These are phyloP conservation scores for Arbutus unedo DNA, from an alignment of 148 eudicot species.

Conservation along the genomic window DNA sequence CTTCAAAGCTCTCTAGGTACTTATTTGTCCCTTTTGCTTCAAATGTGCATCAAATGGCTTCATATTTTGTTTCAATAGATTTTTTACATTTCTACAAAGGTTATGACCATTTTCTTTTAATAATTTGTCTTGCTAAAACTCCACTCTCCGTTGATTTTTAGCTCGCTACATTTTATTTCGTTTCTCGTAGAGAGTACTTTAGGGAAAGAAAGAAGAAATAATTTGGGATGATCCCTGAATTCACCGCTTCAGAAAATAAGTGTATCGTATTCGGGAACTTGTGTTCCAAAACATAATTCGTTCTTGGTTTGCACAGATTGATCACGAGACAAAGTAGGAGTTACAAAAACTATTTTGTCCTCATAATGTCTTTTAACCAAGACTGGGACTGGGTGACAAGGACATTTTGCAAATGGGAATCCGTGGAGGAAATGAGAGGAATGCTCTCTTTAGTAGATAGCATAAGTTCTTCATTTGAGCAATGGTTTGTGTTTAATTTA, in stretches of 20 bases:
- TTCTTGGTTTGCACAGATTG: not conserved
- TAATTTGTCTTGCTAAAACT: not conserved
- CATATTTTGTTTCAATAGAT: not conserved
- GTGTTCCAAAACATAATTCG: not conserved
- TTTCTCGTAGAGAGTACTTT: not conserved
- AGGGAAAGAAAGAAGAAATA: not conserved
- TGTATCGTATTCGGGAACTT: not conserved
- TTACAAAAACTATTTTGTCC: not conserved
- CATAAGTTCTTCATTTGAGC: not conserved
- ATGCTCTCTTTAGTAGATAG: not conserved
- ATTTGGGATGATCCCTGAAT: too few relatives aligned
- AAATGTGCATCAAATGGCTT: not conserved
- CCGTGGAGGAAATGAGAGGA: not conserved
- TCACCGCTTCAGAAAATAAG: not conserved
- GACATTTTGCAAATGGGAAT: not conserved
- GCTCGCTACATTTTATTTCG: not conserved
- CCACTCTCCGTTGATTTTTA: not conserved
- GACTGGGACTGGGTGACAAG: not conserved
- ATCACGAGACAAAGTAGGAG: not conserved
- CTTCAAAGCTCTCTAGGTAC: conserved; percentile 40
- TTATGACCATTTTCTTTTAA: not conserved
- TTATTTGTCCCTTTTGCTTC: not conserved
- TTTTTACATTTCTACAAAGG: not conserved
- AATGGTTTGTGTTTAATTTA: not conserved
- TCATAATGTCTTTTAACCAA: not conserved